These are phyloP conservation scores for Endogone sp. DNA, from an alignment of 192 early-diverging fungal genomes.

Conservation along the genomic window DNA sequence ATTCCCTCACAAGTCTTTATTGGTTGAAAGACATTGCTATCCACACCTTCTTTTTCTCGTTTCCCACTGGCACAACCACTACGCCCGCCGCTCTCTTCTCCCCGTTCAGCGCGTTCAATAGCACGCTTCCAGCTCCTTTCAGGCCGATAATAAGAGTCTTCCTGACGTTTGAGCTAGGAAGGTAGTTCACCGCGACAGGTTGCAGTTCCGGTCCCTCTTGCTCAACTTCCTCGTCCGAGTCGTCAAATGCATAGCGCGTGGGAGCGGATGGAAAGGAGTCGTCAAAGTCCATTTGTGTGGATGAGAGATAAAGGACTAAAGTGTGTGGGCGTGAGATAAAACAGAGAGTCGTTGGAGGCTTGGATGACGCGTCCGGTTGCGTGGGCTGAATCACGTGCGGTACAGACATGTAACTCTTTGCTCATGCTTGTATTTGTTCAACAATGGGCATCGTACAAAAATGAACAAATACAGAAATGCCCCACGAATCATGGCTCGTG, in stretches of 20 bases:
- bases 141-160: conserved; percentile 11
- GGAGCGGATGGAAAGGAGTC: conserved; percentile 23
- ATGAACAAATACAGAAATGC: too few relatives aligned
- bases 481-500: too few relatives aligned
- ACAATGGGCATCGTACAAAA: too few relatives aligned
- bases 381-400: too few relatives aligned
- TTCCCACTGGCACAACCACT: not conserved
- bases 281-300: conserved; percentile 11
- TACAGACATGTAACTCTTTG: too few relatives aligned
- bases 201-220: not conserved
- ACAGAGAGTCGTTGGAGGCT: not conserved
- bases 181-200: not conserved
- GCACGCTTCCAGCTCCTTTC: conserved; percentile 16
- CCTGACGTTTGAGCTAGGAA: not conserved
- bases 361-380: not conserved
- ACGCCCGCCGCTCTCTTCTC: not conserved
- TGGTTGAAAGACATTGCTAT: not conserved
- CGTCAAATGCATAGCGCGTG: conserved; percentile 22
- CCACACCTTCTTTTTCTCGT: not conserved
- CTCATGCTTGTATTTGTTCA: too few relatives aligned
- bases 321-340: too few relatives aligned
- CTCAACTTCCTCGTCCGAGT: conserved; percentile 7
- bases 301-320: not conserved
- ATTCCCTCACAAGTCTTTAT: not conserved
- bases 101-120: not conserved